Conservation (phyloP, 495 filamentous ascomycete genomes). For the Hyaloscypha hepaticicola region DNA sequence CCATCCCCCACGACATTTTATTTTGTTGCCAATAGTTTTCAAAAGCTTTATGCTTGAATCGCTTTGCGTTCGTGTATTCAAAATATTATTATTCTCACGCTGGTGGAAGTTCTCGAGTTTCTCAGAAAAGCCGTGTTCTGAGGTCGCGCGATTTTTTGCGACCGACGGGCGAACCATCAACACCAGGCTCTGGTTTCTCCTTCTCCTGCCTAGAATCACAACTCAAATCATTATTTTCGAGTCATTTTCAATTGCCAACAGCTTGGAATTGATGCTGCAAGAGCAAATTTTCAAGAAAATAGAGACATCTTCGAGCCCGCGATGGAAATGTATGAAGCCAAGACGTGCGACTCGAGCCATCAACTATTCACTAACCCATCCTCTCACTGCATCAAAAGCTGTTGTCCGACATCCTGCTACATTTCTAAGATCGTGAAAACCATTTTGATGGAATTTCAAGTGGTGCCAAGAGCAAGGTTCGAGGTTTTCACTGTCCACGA, state of each 20-base stretch:
- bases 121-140: slow-evolving; percentile 17
- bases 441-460: background rate
- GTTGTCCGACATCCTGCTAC: slow-evolving; percentile 1
- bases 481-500: background rate
- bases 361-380: background rate
- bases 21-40: slow-evolving; percentile 5
- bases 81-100: background rate
- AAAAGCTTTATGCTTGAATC: background rate
- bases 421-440: background rate
- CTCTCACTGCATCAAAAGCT: background rate
- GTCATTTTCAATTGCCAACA: background rate
- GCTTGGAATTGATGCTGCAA: background rate
- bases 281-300: background rate
- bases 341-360: background rate
- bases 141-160: slow-evolving; percentile 20
- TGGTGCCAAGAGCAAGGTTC: background rate
- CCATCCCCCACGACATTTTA: slow-evolving; percentile 19
- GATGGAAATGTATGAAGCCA: background rate
- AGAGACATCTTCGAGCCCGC: background rate
- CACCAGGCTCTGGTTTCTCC: slow-evolving; percentile 9
- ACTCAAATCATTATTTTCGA: background rate
- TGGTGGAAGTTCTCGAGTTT: background rate
- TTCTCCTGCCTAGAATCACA: background rate
- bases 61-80: background rate
- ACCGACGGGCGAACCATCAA: slow-evolving; percentile 16